A percentile compares a stretch with the other conserved stretches of the same genome.
phyloP scores from a whole-genome alignment of 2,329 filamentous ascomycete genomes.

The Trichoderma semiorbis region DNA sequence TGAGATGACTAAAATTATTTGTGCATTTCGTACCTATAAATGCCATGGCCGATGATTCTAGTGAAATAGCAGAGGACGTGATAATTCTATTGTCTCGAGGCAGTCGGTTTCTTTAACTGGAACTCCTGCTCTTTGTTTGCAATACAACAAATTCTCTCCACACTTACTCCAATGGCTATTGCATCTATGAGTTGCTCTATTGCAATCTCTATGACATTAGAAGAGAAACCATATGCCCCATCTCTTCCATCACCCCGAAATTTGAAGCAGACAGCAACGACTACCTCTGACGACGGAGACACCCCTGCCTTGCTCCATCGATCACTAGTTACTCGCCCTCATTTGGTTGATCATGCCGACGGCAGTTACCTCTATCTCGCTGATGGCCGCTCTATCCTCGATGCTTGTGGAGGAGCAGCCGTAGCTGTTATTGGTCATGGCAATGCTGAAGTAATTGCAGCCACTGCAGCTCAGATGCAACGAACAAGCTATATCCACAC shows the following conservation, averaged over 20 bases:
- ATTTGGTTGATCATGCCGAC: not conserved
- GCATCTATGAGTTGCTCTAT: not conserved
- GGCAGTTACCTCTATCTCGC: constrained; percentile 32
- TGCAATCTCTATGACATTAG: not conserved
- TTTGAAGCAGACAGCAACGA: not conserved
- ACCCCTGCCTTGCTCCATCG: not conserved
- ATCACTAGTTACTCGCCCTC: not conserved
- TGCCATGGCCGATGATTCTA: not conserved
- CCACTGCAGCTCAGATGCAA: constrained; percentile 53
- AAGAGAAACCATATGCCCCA: not conserved
- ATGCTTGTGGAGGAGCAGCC: constrained; percentile 32
- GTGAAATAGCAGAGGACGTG: not conserved
- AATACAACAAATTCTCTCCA: not conserved
- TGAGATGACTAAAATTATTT: not conserved
- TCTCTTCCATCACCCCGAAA: not conserved
- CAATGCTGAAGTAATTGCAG: constrained; percentile 51
- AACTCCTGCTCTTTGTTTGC: not conserved
- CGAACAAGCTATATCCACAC: constrained; percentile 31
- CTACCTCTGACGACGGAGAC: not conserved
- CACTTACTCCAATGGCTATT: not conserved
- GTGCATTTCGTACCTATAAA: not conserved
- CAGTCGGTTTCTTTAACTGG: no score
- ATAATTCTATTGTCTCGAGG: not conserved
- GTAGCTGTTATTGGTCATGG: constrained; percentile 64
- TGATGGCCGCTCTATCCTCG: not conserved